A percentile compares a stretch with the other conserved stretches of the same genome.
Conservation (phyloP, 1,284 basidiomycete species). For the Cryptococcus sp. region DNA sequence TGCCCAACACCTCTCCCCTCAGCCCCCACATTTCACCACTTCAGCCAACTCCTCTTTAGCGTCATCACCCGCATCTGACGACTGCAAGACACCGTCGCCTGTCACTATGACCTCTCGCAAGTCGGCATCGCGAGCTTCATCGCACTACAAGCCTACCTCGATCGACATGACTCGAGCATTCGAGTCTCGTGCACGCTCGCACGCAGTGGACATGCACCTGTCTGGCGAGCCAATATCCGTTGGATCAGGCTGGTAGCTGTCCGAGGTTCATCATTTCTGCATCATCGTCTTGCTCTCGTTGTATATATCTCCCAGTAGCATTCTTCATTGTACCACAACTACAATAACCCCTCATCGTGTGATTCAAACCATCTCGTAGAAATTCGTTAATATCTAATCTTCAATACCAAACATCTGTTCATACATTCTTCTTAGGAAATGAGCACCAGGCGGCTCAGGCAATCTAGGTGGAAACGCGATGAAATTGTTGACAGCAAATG, state of each 20-base stretch:
- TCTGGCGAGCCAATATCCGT: constrained; percentile 21
- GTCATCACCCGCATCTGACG: constrained; percentile 49
- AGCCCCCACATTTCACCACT: constrained; percentile 40
- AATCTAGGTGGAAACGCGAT: too few species aligned
- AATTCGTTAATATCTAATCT: too few species aligned
- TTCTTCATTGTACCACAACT: too few species aligned
- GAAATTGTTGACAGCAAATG: too few species aligned
- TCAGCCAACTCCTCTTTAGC: constrained; percentile 46
- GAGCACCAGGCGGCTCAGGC: too few species aligned
- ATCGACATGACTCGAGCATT: constrained; percentile 25
- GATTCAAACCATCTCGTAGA: too few species aligned
- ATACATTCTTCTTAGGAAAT: too few species aligned
- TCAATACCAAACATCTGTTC: too few species aligned
- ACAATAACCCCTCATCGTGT: too few species aligned
- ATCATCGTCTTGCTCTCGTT: too few species aligned
- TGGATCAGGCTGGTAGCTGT: constrained; percentile 17
- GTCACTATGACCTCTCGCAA: constrained; percentile 32
- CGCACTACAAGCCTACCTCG: constrained; percentile 7
- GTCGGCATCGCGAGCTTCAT: constrained; percentile 2
- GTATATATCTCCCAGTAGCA: too few species aligned
- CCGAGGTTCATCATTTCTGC: not conserved
- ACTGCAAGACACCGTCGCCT: constrained; percentile 52
- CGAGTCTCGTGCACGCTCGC: constrained; percentile 15
- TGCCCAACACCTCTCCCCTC: constrained; percentile 34
- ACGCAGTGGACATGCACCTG: constrained; percentile 11